Conservation (phyloP, 495 filamentous ascomycete genomes). For the Pyronema domesticum region DNA sequence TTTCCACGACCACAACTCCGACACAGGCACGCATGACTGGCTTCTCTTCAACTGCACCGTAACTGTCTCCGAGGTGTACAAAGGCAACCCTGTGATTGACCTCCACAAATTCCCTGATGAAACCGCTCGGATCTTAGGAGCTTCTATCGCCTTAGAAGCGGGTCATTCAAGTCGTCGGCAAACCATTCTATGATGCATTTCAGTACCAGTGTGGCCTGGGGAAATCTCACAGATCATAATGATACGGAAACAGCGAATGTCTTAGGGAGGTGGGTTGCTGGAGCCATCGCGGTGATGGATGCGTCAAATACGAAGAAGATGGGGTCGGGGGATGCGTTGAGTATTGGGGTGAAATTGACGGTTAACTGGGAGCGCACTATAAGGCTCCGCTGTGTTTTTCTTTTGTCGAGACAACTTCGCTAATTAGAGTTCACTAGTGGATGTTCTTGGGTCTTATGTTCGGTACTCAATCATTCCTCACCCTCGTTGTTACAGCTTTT, state of each 20-base stretch:
- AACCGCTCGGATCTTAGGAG: not conserved
- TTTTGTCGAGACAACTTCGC: no score
- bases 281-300: not conserved
- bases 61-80: not conserved
- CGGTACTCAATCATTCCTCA: no score
- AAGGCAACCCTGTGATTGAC: not conserved
- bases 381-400: not conserved
- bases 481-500: no score
- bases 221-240: not conserved
- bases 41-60: not conserved
- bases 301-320: not conserved
- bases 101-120: not conserved
- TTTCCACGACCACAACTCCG: not conserved
- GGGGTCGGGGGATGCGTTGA: not conserved
- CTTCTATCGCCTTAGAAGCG: not conserved
- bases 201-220: not conserved
- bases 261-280: not conserved
- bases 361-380: not conserved
- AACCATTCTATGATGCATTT: not conserved
- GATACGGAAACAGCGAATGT: not conserved
- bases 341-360: not conserved
- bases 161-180: not conserved
- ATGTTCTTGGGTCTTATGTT: no score
- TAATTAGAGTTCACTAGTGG: no score
- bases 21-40: not conserved